Evolutionary conservation across 768 basidiomycete genomes (phyloP).

Genomic region (Kwoniella sp.): DNA sequence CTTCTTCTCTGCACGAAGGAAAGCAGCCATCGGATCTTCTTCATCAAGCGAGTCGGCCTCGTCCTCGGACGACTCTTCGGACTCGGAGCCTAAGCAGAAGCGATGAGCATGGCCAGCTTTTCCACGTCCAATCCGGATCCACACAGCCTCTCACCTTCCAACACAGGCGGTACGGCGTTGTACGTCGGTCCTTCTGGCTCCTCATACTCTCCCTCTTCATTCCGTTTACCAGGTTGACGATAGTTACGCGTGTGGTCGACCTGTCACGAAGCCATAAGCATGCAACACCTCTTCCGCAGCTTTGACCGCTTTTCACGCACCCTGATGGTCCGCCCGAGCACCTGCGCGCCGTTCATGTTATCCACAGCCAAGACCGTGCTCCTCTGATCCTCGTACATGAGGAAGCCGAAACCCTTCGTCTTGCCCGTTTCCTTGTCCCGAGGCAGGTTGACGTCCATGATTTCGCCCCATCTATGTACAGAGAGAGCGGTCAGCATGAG

Average conservation of each 20-base stretch:
- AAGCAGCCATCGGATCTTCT: slow-evolving; percentile 97
- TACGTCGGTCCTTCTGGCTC: slow-evolving; percentile 80
- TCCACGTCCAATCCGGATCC: too few species aligned
- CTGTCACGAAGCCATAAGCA: slow-evolving; percentile 12
- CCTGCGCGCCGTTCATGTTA: slow-evolving; percentile 91
- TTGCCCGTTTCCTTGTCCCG: slow-evolving; percentile 91
- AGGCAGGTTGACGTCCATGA: slow-evolving; percentile 91
- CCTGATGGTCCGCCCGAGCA: slow-evolving; percentile 77
- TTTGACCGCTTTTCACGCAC: slow-evolving; percentile 64
- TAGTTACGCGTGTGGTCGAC: slow-evolving; percentile 63
- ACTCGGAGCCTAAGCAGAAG: slow-evolving; percentile 10
- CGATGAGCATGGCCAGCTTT: too few species aligned
- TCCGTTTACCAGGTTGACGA: slow-evolving; percentile 73
- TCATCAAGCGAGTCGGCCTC: slow-evolving; percentile 64
- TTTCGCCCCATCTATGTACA: slow-evolving; percentile 80
- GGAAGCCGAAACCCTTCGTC: slow-evolving; percentile 83
- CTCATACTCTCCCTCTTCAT: slow-evolving; percentile 75
- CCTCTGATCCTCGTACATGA: slow-evolving; percentile 98
- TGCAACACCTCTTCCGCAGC: not conserved
- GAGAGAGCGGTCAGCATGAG: too few species aligned
- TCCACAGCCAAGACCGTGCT: slow-evolving; percentile 95
- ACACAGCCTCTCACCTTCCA: slow-evolving; percentile 63
- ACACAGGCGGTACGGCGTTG: slow-evolving; percentile 75
- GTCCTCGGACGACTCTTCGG: slow-evolving; percentile 30
- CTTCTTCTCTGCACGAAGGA: slow-evolving; percentile 63